Evolutionary conservation across 2,329 filamentous ascomycete genomes (phyloP).

Genomic region (Cladosporium halotolerans): DNA sequence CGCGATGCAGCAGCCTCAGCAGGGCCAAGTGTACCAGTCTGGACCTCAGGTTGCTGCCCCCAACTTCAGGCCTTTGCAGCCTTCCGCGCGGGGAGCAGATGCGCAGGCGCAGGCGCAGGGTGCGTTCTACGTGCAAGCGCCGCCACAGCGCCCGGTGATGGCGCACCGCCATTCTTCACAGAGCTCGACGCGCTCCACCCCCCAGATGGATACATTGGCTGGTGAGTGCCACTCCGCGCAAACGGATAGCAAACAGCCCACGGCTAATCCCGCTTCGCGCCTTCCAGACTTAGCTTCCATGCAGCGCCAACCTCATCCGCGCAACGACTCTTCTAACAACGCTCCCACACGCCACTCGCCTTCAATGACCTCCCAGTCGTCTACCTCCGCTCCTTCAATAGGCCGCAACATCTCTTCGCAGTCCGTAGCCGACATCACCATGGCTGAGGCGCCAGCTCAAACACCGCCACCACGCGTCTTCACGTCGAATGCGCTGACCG

Average conservation of each 20-base stretch:
- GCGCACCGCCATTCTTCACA: slow-evolving; percentile 35
- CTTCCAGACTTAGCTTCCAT: slow-evolving; percentile 39
- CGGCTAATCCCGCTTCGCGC: slow-evolving; percentile 15
- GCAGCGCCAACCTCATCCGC: slow-evolving; percentile 37
- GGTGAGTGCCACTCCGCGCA: slow-evolving; percentile 28
- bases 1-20: slow-evolving; percentile 12
- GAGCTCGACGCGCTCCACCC: slow-evolving; percentile 24
- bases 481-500: slow-evolving; percentile 37
- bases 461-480: slow-evolving; percentile 38
- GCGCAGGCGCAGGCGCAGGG: not conserved
- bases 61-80: slow-evolving; percentile 19
- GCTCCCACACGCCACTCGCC: slow-evolving; percentile 29
- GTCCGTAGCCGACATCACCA: slow-evolving; percentile 40
- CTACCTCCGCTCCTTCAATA: slow-evolving; percentile 21
- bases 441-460: slow-evolving; percentile 41
- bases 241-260: not conserved
- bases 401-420: slow-evolving; percentile 36
- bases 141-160: slow-evolving; percentile 18
- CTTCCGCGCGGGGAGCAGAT: slow-evolving; percentile 13
- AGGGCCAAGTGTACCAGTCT: slow-evolving; percentile 9
- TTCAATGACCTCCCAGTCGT: slow-evolving; percentile 12
- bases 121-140: not conserved
- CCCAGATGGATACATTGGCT: slow-evolving; percentile 44
- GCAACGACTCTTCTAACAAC: slow-evolving; percentile 27
- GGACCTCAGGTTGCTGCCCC: slow-evolving; percentile 15